phyloP scores from a whole-genome alignment of 2,329 filamentous ascomycete species.

The Fusarium armeniacum region DNA sequence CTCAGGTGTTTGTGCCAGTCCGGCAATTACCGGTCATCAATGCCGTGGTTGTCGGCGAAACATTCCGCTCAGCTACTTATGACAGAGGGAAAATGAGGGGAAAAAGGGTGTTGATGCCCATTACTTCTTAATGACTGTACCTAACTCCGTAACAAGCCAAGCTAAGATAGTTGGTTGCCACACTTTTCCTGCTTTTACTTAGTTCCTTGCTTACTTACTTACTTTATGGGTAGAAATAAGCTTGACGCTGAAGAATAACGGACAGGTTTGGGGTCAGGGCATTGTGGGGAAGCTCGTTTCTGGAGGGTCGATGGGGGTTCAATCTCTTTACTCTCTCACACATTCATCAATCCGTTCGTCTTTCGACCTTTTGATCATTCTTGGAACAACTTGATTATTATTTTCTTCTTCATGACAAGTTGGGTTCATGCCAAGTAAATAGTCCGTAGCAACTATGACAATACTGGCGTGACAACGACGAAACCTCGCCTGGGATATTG shows the following conservation, averaged over 20 bases:
- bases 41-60: slow-evolving; percentile 1
- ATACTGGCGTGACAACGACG: neutral
- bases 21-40: slow-evolving; percentile 8
- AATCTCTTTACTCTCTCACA: neutral
- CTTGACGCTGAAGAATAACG: slow-evolving; percentile 21
- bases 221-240: slow-evolving; percentile 13
- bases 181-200: neutral
- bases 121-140: neutral
- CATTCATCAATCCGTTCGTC: neutral
- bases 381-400: neutral
- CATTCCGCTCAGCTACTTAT: neutral
- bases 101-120: neutral
- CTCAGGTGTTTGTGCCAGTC: neutral
- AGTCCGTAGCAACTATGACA: neutral
- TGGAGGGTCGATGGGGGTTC: slow-evolving; percentile 13
- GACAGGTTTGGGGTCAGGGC: slow-evolving; percentile 25
- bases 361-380: rapidly evolving
- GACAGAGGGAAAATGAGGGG: slow-evolving; percentile 1
- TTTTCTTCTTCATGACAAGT: neutral
- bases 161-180: neutral
- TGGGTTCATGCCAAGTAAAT: neutral
- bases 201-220: neutral
- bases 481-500: neutral
- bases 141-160: neutral
- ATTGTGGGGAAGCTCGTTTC: slow-evolving; percentile 19